Base-by-base conservation (phyloP, 495 filamentous ascomycete genomes). In the Penicillium fimorum region DNA sequence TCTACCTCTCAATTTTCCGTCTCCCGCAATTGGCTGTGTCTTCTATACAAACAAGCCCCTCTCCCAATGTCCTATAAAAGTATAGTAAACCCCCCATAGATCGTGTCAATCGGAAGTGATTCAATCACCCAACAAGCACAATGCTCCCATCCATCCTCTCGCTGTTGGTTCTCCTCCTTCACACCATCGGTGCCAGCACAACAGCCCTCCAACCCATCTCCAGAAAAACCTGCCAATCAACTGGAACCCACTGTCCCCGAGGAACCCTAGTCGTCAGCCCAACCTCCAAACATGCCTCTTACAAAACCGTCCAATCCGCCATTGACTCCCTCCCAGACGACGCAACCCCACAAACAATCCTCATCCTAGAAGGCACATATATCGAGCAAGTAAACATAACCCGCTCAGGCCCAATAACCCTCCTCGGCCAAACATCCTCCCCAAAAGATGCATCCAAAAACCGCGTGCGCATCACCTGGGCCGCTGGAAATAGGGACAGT, bases 381-480 rank as follows among this genome's bases (percentile, higher is more conserved):
- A 78, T 71, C 12, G 83, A 85, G 59, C 82, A 85, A 67, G 60
- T 85, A 42, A 86, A 85, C 60, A 70, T 84, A 54, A 85, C 82
- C 33, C 80, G 83, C 17, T 62, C 76, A 17, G 81, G 79, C 0
- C 80, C 84, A 5, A 65, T 84, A 22, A 80, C 77, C 30, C 71
- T 85, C 29, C 72, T 84, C 5, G 82, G 82, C 50, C 72, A 82
- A 61, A 83, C 82, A 6, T 27, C 60, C n/a, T 41, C 59, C 25
- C 67, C 74, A 5, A 68, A 58, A 12, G 62, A 72, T 42, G 70
- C 72, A 11, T 63, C 65, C 12, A 58, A 72, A 53, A 80, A 82
- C 62, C 63, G 66, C 11, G 81, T 83, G 50, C 79, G 69, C 35
- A 65, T 83, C 35, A 75, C 67, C 59, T 82, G 78, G 74, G 71